A percentile compares a stretch with the other conserved stretches of the same genome.
Conservation (phyloP, 2,329 filamentous ascomycete genomes). For the Cercospora nicotianae region DNA sequence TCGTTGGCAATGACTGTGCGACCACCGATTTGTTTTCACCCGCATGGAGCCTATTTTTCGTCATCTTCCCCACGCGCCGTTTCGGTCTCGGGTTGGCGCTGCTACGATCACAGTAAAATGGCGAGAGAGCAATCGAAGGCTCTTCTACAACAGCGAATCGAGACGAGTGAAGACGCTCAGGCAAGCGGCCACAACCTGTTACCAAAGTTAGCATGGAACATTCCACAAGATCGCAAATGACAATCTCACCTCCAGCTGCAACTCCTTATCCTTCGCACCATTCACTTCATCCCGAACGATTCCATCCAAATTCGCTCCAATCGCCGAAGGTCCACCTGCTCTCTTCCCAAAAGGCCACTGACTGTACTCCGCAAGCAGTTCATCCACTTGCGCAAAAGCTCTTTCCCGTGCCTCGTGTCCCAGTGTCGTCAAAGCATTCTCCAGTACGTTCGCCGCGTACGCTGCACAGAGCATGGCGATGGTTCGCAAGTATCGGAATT, state of each 20-base stretch:
- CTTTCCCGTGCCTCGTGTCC: constrained; percentile 92
- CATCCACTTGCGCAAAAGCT: constrained; percentile 95
- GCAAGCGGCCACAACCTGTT: constrained; percentile 81
- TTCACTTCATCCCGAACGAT: constrained; percentile 84
- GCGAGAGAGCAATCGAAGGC: neutral
- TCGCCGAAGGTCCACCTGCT: constrained; percentile 71
- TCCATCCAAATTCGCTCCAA: constrained; percentile 89
- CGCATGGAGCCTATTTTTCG: neutral
- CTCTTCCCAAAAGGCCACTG: constrained; percentile 95
- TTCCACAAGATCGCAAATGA: neutral
- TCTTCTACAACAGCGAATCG: constrained; percentile 81
- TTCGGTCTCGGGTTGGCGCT: neutral
- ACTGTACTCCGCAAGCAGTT: constrained; percentile 91
- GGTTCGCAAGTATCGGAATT: constrained; percentile 89
- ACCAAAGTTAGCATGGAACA: constrained; percentile 29
- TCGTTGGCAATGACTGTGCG: neutral
- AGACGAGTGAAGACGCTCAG: constrained; percentile 96
- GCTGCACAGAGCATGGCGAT: constrained; percentile 96
- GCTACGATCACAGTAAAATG: neutral
- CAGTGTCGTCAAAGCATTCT: constrained; percentile 92
- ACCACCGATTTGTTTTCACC: neutral
- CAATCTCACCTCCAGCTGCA: constrained; percentile 81
- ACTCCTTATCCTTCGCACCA: constrained; percentile 84
- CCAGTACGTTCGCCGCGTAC: constrained; percentile 95
- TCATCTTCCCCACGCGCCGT: neutral